phyloP scores from a whole-genome alignment of 2,329 filamentous ascomycete genomes.

The Aureobasidium sp. region DNA sequence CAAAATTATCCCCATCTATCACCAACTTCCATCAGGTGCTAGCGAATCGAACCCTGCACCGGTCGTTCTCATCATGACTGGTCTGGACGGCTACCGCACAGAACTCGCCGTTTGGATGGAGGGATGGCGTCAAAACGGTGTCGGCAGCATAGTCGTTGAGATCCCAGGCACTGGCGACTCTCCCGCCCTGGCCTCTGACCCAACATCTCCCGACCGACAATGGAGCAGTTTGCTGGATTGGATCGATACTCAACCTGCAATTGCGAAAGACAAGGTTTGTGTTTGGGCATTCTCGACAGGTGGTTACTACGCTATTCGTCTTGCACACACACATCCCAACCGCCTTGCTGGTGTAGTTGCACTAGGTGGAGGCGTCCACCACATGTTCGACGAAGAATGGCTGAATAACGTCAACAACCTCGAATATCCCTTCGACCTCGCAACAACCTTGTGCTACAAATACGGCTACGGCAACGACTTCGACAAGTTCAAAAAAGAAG shows the following conservation, averaged over 20 bases:
- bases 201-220: constrained; percentile 43
- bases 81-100: constrained; percentile 51
- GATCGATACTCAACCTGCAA: constrained; percentile 37
- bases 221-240: constrained; percentile 48
- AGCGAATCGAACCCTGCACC: constrained; percentile 38
- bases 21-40: constrained; percentile 48
- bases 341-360: constrained; percentile 44
- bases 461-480: constrained; percentile 35
- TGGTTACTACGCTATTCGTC: constrained; percentile 49
- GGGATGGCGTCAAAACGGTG: constrained; percentile 40
- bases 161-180: constrained; percentile 52
- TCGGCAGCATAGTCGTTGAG: constrained; percentile 45
- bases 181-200: constrained; percentile 40
- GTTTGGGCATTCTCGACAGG: constrained; percentile 52
- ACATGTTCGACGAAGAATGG: constrained; percentile 51
- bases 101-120: constrained; percentile 46
- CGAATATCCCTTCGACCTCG: constrained; percentile 53
- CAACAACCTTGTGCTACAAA: constrained; percentile 42
- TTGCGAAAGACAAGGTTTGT: constrained; percentile 41
- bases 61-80: constrained; percentile 48
- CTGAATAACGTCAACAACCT: constrained; percentile 46
- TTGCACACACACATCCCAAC: constrained; percentile 50
- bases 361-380: constrained; percentile 48
- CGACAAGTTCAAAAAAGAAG: constrained; percentile 41
- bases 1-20: constrained; percentile 52